Base-by-base conservation (phyloP, 2,329 filamentous ascomycete species). In the Chaetothyriales sp. region DNA sequence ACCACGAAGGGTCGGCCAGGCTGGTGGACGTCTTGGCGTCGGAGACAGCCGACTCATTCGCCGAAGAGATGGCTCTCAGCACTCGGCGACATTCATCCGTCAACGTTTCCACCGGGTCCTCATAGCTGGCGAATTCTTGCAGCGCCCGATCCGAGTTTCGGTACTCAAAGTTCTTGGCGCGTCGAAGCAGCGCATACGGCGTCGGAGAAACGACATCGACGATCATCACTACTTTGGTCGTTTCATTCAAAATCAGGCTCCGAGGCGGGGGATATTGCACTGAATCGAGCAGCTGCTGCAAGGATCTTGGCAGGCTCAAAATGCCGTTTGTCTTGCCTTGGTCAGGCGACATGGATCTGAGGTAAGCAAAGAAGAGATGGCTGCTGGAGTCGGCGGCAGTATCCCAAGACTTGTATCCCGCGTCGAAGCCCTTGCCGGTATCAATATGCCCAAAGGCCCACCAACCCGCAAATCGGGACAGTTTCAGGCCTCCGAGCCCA, bases 361-460 rank as follows among this genome's bases (percentile, higher is more conserved):
- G 79, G 66, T 97, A 98, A 51, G 92, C 92, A 65, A 98, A 98
- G 75, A 98, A 98, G 51, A 98, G 73, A 72, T 98, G 92, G 63
- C 89, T 95, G 18, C 90, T 89, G 50, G 92, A 92, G 74, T 97
- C 89, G 54, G 92, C 92, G 55, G 90, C 89, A 63, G 86, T 94
- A 60, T 83, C 74, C 89, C 92, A 98, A 45, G 81, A 80, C 64
- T 85, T 86, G 69, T 98, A 98, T 51, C 90, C 89, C 43, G 87
- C 87, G 60, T 97, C 92, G 61, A 98, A 98, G 15, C 92, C 92
- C 65, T 85, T 90, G 44, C 85, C 86, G 5, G 82, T 82, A 65
- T 97, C 89, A 46, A 76, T 79, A 60, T 94, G 87, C 63, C 95
- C 90, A 66, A 98, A 98, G 1, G 90, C 89, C 92, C 92, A 98